Base-by-base conservation (phyloP, 2,329 filamentous ascomycete species). In the Neofusicoccum kwambonambiense region DNA sequence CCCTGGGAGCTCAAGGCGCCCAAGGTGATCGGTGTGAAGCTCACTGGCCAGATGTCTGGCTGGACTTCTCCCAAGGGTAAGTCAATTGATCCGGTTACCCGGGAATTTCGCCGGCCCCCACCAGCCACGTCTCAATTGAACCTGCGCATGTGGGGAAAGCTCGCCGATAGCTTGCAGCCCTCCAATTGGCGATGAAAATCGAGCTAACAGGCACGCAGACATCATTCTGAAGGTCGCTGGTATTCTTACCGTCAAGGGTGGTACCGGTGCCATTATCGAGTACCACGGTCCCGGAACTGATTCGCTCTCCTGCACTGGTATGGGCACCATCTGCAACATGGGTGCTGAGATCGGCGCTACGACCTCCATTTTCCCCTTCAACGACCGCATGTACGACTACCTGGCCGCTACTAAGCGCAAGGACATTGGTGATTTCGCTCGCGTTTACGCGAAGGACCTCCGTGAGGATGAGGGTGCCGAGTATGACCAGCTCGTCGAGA, bases 1-100 rank as follows among this genome's bases (percentile, higher is more conserved):
- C 94, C 94, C 67, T 98, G 95, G 95, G 95, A 99, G 81, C 83
- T 99, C 74, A 98, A 98, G 87, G 94, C 95, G 67, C 95, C 95
- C 68, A 97, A 97, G 83, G 84, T 97, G 68, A 96, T 98, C 76
- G 95, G 95, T 87, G 90, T 99, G 64, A 96, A 91, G 83, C 89
- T 99, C 66, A 97, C 93, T 71, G 95, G 95, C 71, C 73, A 92
- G 79, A 76, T 99, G 75, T 91, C 86, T 74, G 94, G 94, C 80
- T 99, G 95, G 95, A 91, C 93, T 70, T 80, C 93, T 64, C 92
- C 95, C 64, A 98, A 99, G 86, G 92, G 90, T 92, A 83, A 72
- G 85, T 81, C 62, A 56, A 56, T 62, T 62, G 61, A 56, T 69
- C 39, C 39, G 49, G 69, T 62, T 64, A 60, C 65, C 65, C 42